Base-by-base conservation (phyloP, 805 yeast species). In the Yamadazyma laniorum region DNA sequence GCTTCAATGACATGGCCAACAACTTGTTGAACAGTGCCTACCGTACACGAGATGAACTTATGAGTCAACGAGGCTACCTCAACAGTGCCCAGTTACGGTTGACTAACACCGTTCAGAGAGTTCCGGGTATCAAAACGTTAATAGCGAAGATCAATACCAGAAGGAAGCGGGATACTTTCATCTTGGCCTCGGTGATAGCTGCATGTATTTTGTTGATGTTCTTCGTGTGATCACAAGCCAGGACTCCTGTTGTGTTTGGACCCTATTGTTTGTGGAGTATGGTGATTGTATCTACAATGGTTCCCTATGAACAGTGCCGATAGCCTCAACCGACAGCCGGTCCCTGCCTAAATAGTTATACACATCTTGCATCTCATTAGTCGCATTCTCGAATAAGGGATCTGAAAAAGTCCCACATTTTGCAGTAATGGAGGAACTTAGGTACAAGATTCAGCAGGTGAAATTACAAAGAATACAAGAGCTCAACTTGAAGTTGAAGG, bases 1-100 rank as follows among this genome's bases (percentile, higher is more conserved):
- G 72, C 35, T 80, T 93, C 29, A 81, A 88, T 56, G 70, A 73
- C 29, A 67, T 89, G 35, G 86, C 95, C 12, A 97, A 93, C 56
- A 65, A 83, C 30, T 67, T 93, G 41, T 72, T 91, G 26, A 75
- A 75, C n/a, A 90, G 84, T 56, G 98, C 96, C 1, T 83, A 78
- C 63, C 86, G 85, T 49, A 89, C 98, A 0, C 71, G 98, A 41
- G 97, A 90, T 43, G 95, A 86, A 53, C 74, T 93, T 37, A 49
- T 74, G 32, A 70, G 81, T 33, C 99, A 93, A 63, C 72, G 91
- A 42, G 74, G 72, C 26, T 57, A 75, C 6, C 67, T 93, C 37
- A 69, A 70, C 40, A 76, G 68, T 43, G 85, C 93, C 4, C 85
- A 82, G 45, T 70, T 75, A 40, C 72, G 78, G 41, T 65, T 90